Percentiles rank a stretch among this genome's conserved stretches.
Conservation (phyloP, 2,329 filamentous ascomycete genomes). For the Calonectria fujianensis region DNA sequence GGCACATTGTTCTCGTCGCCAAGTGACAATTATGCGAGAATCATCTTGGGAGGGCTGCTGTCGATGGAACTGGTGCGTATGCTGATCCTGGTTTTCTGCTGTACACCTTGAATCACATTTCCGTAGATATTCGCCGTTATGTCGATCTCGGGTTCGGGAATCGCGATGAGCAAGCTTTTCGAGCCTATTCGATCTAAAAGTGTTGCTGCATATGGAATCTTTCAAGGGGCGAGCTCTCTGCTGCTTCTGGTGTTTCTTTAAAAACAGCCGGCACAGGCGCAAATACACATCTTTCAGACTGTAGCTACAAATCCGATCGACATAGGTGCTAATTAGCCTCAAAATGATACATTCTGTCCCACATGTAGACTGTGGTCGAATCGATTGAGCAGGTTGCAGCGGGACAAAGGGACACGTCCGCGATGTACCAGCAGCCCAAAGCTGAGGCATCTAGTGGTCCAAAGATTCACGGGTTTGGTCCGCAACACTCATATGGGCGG, state of each 20-base stretch:
- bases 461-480: background rate
- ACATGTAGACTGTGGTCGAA: slow-evolving; percentile 22
- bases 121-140: background rate
- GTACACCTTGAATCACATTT: background rate
- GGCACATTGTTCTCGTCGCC: background rate
- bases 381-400: background rate
- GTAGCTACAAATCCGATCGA: background rate
- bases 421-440: background rate
- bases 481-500: background rate
- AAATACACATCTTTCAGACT: background rate
- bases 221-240: background rate
- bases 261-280: background rate
- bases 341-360: background rate
- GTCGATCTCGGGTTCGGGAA: too few species aligned
- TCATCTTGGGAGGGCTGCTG: background rate
- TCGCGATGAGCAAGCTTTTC: background rate
- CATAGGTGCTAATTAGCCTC: background rate
- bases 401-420: background rate
- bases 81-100: background rate
- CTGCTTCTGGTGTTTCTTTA: background rate
- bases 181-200: background rate
- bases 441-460: background rate
- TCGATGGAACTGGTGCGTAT: background rate
- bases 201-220: background rate
- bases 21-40: background rate